phyloP scores from a whole-genome alignment of 495 filamentous ascomycete genomes.

The Neurospora africana region DNA sequence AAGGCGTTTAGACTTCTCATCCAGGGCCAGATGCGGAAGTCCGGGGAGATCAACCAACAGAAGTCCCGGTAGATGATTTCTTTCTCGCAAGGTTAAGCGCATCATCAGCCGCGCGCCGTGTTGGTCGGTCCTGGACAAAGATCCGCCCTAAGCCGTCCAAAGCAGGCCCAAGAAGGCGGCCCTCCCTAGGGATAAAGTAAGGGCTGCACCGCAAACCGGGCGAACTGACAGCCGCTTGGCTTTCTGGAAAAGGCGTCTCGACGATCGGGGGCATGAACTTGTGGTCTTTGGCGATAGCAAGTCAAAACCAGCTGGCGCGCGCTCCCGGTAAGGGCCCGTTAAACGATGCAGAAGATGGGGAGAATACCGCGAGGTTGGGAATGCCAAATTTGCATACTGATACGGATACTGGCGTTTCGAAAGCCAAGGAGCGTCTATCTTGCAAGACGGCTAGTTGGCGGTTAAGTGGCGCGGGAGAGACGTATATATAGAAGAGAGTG shows the following conservation, averaged over 20 bases:
- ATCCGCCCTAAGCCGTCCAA: not conserved
- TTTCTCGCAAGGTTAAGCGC: conserved; percentile 14
- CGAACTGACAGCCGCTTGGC: not conserved
- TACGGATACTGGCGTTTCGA: not conserved
- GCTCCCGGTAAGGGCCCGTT: not conserved
- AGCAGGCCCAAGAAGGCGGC: not conserved
- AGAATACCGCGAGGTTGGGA: not conserved
- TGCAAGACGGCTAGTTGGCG: conserved; percentile 3
- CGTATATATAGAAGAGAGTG: not conserved
- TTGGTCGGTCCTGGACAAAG: conserved; percentile 2
- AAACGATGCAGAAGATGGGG: not conserved
- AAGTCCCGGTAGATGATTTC: not conserved
- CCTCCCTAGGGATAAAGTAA: conserved; percentile 5
- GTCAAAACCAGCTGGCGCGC: not conserved
- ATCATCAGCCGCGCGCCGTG: conserved; percentile 20
- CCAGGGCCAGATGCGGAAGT: not conserved
- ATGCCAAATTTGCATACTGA: not conserved
- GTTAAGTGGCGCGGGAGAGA: not conserved
- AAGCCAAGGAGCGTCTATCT: not conserved
- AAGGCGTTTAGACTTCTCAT: not conserved
- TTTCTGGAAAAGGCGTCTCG: not conserved
- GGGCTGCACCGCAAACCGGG: not conserved
- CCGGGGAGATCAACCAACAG: conserved; percentile 14
- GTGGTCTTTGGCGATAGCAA: not conserved
- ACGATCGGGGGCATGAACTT: not conserved